These are phyloP conservation scores for Piedraia hortae DNA, from an alignment of 2,329 filamentous ascomycete species.

Conservation along the genomic window DNA sequence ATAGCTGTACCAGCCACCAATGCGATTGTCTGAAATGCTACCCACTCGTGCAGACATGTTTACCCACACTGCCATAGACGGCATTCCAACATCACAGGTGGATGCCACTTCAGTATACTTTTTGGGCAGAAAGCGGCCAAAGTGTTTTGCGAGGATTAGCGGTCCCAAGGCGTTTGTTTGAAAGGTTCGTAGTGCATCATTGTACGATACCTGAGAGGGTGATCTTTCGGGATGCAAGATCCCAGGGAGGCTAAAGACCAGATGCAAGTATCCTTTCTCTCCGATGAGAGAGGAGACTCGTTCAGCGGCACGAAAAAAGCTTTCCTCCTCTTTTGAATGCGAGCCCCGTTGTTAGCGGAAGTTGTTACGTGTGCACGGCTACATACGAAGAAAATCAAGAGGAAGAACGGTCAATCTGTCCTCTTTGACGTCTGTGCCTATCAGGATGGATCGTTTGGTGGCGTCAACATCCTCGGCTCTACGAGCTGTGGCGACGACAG, in stretches of 20 bases:
- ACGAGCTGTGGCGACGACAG: constrained; percentile 32
- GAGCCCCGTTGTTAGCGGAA: no score
- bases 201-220: constrained; percentile 33
- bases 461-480: constrained; percentile 23
- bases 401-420: constrained; percentile 24
- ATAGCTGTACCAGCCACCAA: constrained; percentile 64
- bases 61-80: constrained; percentile 35
- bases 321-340: no score
- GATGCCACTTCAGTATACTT: constrained; percentile 20
- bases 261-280: constrained; percentile 30
- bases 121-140: constrained; percentile 38
- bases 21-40: constrained; percentile 39
- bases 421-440: constrained; percentile 19
- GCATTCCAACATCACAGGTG: constrained; percentile 9
- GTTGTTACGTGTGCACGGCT: no score
- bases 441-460: constrained; percentile 23
- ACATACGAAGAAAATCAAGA: constrained; percentile 29
- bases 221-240: constrained; percentile 47
- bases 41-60: constrained; percentile 57
- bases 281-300: constrained; percentile 9
- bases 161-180: constrained; percentile 47
- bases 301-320: no score
- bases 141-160: constrained; percentile 50
- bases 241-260: constrained; percentile 43
- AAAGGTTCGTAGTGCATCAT: constrained; percentile 37